Evolutionary conservation across 495 filamentous ascomycete genomes (phyloP).

Genomic region (Cudoniella acicularis): DNA sequence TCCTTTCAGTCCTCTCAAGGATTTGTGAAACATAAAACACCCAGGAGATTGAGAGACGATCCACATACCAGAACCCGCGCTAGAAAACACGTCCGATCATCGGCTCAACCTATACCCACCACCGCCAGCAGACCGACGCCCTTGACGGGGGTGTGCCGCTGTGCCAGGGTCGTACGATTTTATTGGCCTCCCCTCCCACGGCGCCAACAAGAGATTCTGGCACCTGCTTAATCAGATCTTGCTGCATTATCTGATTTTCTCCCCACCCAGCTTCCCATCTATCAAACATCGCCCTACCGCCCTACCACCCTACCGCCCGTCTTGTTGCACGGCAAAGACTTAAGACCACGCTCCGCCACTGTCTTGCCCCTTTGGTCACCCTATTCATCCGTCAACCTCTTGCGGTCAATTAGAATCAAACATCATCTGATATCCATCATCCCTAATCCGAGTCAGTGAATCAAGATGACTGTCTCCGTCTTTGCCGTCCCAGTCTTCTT

Average conservation of each 20-base stretch:
- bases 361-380: neutral
- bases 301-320: neutral
- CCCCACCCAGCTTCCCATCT: too few relatives aligned
- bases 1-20: too few relatives aligned
- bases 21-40: neutral
- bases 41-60: neutral
- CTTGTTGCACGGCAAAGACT: neutral
- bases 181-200: neutral
- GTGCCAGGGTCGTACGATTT: neutral
- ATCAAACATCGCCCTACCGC: conserved; percentile 7
- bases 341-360: too few relatives aligned
- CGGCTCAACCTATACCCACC: neutral
- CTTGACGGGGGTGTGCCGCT: neutral
- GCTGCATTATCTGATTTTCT: conserved; percentile 14
- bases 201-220: neutral
- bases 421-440: neutral
- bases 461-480: conserved; percentile 49
- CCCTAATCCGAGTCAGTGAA: neutral
- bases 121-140: neutral
- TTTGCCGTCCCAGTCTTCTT: conserved; percentile 76
- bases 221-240: conserved; percentile 14
- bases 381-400: neutral
- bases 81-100: neutral
- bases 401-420: neutral
- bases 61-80: neutral